These are phyloP conservation scores for Chytriomyces confervae DNA, from an alignment of 192 early-diverging fungal species.

Conservation along the genomic window DNA sequence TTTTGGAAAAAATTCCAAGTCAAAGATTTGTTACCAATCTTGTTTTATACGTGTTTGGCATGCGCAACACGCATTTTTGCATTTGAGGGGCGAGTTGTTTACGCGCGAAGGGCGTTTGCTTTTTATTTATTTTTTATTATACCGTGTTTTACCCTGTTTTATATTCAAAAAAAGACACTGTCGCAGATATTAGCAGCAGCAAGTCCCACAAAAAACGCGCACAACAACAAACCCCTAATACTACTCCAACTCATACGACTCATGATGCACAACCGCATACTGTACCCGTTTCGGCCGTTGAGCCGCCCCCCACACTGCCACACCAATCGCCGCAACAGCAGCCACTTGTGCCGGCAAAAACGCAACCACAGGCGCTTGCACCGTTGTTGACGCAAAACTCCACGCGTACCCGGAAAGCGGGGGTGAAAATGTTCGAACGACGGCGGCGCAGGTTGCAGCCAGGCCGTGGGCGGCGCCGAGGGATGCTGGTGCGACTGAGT, in stretches of 20 bases:
- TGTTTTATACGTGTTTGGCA: too few species aligned
- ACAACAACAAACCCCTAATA: background rate
- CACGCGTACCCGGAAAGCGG: constrained; percentile 46
- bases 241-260: background rate
- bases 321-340: constrained; percentile 1
- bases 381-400: constrained; percentile 32
- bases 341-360: constrained; percentile 25
- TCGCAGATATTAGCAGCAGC: background rate
- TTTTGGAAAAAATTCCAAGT: background rate
- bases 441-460: constrained; percentile 49
- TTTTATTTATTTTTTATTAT: background rate
- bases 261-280: background rate
- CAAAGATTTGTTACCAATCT: too few species aligned
- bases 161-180: background rate
- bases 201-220: background rate
- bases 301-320: background rate
- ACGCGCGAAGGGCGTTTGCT: background rate
- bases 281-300: background rate
- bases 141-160: constrained; percentile 3
- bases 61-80: too few species aligned
- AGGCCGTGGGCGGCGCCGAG: constrained; percentile 51
- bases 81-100: too few species aligned
- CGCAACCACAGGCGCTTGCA: constrained; percentile 15
- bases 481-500: constrained; percentile 26
- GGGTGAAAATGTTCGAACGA: constrained; percentile 44